Percentiles rank a stretch among this genome's conserved stretches.
phyloP scores from a whole-genome alignment of 768 basidiomycete genomes.

The Mrakia hoshinonis region DNA sequence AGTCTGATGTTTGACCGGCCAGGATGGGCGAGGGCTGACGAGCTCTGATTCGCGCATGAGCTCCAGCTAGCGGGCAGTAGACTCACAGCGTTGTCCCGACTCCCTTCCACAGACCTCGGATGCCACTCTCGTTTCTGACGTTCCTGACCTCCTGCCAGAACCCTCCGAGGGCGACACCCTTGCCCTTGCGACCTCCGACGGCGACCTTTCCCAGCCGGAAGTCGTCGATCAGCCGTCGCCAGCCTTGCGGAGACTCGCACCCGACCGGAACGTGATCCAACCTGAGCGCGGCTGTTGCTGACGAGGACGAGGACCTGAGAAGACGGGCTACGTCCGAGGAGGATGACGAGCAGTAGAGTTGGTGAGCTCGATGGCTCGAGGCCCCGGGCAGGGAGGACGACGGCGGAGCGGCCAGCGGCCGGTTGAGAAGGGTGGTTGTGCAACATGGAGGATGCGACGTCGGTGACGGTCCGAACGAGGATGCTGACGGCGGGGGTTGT shows the following conservation, averaged over 20 bases:
- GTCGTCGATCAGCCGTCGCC: slow-evolving; percentile 19
- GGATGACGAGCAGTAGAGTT: slow-evolving; percentile 28
- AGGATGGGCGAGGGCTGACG: no score
- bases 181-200: neutral
- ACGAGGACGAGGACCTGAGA: slow-evolving; percentile 21
- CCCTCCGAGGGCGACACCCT: slow-evolving; percentile 42
- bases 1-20: no score
- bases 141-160: slow-evolving; percentile 75
- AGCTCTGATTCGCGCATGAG: slow-evolving; percentile 26
- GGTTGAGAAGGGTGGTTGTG: slow-evolving; percentile 8
- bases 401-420: slow-evolving; percentile 14
- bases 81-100: slow-evolving; percentile 80
- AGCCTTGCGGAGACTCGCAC: slow-evolving; percentile 14
- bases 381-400: slow-evolving; percentile 29
- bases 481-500: neutral
- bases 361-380: neutral
- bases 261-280: neutral
- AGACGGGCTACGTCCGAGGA: slow-evolving; percentile 31
- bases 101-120: slow-evolving; percentile 88
- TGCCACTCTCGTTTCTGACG: slow-evolving; percentile 71
- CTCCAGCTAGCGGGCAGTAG: neutral
- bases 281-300: neutral
- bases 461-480: neutral
- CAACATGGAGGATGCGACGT: neutral
- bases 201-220: slow-evolving; percentile 3